phyloP scores from a whole-genome alignment of 2,329 filamentous ascomycete genomes.

The Botrytis paeoniae region DNA sequence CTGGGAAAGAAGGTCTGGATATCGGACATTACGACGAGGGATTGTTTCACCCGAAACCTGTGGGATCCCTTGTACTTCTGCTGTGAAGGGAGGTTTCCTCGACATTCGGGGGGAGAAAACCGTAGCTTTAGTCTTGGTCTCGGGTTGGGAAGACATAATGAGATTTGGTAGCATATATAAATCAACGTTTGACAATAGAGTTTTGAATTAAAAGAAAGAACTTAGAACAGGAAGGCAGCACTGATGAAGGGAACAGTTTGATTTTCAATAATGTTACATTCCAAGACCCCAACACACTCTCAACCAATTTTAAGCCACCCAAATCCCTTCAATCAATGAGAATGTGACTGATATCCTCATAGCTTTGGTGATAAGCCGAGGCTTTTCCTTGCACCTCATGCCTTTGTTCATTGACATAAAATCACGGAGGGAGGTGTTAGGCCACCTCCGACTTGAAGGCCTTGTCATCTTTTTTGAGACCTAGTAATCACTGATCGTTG shows the following conservation, averaged over 20 bases:
- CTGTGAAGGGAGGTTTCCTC: conserved; percentile 54
- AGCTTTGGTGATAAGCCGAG: conserved; percentile 2
- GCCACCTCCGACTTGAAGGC: not conserved
- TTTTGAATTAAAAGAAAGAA: not conserved
- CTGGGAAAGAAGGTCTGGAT: conserved; percentile 44
- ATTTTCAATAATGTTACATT: conserved; percentile 4
- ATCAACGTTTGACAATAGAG: not conserved
- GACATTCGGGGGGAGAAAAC: conserved; percentile 23
- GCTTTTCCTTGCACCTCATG: not conserved
- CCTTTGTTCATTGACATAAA: not conserved
- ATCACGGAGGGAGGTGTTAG: not conserved
- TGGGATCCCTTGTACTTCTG: conserved; percentile 54
- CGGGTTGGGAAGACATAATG: conserved; percentile 9
- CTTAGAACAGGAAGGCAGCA: no score
- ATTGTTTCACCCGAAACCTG: conserved; percentile 63
- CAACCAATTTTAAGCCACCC: not conserved
- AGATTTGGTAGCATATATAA: not conserved
- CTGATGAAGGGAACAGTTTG: not conserved
- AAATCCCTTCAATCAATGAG: not conserved
- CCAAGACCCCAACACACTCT: not conserved
- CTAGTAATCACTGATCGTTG: not conserved
- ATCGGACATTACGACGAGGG: conserved; percentile 55
- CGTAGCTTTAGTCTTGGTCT: not conserved
- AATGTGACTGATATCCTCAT: not conserved
- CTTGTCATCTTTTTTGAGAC: not conserved